phyloP scores from a whole-genome alignment of 2,329 filamentous ascomycete species.

The Nemania sp. region DNA sequence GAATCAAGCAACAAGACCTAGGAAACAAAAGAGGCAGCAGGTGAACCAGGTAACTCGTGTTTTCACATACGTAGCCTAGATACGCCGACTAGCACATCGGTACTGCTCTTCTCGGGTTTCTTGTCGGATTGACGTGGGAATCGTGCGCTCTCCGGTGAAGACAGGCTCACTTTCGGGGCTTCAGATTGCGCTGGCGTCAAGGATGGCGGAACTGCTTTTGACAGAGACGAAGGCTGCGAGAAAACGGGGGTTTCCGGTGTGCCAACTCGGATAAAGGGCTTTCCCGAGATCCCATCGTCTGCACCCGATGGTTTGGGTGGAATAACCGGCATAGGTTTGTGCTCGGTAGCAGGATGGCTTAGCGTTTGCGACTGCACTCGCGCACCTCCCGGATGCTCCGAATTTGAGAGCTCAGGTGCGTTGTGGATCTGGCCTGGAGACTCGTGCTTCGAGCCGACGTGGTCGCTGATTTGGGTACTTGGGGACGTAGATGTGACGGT shows the following conservation, averaged over 20 bases:
- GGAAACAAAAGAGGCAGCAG: background rate
- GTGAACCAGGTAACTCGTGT: background rate
- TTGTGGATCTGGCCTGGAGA: background rate
- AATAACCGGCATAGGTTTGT: constrained; percentile 38
- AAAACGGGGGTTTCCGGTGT: constrained; percentile 50
- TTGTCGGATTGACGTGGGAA: constrained; percentile 40
- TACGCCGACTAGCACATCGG: constrained; percentile 83
- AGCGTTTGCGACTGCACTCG: constrained; percentile 39
- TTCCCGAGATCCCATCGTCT: constrained; percentile 67
- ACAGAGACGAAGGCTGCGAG: constrained; percentile 47
- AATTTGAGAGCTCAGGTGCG: constrained; percentile 18
- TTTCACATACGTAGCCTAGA: constrained; percentile 75
- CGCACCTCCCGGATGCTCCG: constrained; percentile 34
- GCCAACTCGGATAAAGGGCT: constrained; percentile 64
- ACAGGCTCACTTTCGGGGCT: constrained; percentile 39
- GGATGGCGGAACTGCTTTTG: constrained; percentile 38
- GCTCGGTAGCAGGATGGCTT: constrained; percentile 34
- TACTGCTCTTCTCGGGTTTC: constrained; percentile 45
- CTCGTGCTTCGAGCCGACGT: constrained; percentile 35
- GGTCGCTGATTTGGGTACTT: constrained; percentile 17
- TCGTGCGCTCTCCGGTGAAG: constrained; percentile 34
- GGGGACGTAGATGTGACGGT: constrained; percentile 37
- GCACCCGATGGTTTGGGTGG: constrained; percentile 45
- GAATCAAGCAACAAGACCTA: background rate
- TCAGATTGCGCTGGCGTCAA: constrained; percentile 40